Conservation (phyloP, 2,329 filamentous ascomycete genomes). For the Fusarium buharicum region DNA sequence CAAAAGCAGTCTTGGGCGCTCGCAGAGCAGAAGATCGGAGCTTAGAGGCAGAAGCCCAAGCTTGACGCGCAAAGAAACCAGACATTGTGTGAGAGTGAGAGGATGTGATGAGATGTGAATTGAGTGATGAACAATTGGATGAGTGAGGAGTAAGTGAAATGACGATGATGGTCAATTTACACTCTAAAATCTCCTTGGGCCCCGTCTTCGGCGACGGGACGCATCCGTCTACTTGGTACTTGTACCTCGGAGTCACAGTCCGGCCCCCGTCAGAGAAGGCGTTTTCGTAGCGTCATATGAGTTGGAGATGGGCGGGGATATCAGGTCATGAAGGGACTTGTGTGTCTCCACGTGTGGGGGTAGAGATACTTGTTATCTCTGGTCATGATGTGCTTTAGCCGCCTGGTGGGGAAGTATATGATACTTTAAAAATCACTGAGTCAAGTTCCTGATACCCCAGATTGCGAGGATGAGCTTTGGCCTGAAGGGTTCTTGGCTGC, state of each 20-base stretch:
- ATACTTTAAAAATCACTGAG: conserved; percentile 32
- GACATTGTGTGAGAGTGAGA: conserved; percentile 29
- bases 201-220: conserved; percentile 30
- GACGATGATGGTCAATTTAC: conserved; percentile 23
- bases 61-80: conserved; percentile 42
- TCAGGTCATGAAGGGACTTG: conserved; percentile 27
- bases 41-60: conserved; percentile 40
- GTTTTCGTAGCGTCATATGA: conserved; percentile 25
- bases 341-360: not conserved
- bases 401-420: not conserved
- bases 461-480: conserved; percentile 4
- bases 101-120: conserved; percentile 6
- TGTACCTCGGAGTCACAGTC: conserved; percentile 40
- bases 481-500: conserved; percentile 6
- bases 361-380: conserved; percentile 31
- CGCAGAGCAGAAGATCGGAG: conserved; percentile 37
- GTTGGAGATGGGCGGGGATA: conserved; percentile 29
- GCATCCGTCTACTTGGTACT: conserved; percentile 14
- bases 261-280: conserved; percentile 26
- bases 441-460: conserved; percentile 33
- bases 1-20: conserved; percentile 33
- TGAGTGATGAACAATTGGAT: not conserved
- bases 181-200: not conserved
- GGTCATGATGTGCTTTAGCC: conserved; percentile 4
- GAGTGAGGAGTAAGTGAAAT: not conserved